These are phyloP conservation scores for Penicillium flavigenum DNA, from an alignment of 495 filamentous ascomycete species.

Conservation along the genomic window DNA sequence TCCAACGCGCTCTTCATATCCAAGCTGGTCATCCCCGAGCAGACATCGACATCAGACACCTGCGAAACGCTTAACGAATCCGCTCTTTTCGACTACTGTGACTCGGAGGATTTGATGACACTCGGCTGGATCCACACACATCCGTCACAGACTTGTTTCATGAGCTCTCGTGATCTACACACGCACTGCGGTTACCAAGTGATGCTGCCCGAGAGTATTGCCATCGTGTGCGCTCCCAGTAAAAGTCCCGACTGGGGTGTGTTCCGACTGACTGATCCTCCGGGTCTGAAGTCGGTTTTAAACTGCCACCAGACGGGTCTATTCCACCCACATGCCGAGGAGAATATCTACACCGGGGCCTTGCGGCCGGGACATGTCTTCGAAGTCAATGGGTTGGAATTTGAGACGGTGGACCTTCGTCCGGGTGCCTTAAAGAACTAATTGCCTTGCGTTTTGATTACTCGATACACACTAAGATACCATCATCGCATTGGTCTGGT, in stretches of 20 bases:
- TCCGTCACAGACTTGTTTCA: slow-evolving; percentile 94
- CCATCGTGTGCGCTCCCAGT: slow-evolving; percentile 91
- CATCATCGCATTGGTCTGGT: slow-evolving; percentile 9
- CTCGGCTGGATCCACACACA: slow-evolving; percentile 99
- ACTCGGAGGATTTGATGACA: slow-evolving; percentile 79
- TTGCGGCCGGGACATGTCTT: slow-evolving; percentile 81
- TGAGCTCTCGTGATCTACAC: slow-evolving; percentile 91
- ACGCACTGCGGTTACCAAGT: slow-evolving; percentile 91
- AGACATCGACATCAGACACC: slow-evolving; percentile 83
- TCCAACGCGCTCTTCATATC: slow-evolving; percentile 92
- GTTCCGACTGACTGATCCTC: slow-evolving; percentile 90
- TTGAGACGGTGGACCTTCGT: slow-evolving; percentile 77
- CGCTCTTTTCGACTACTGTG: slow-evolving; percentile 81
- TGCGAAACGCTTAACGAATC: slow-evolving; percentile 89
- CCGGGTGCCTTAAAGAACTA: slow-evolving; percentile 35
- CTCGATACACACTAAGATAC: slow-evolving; percentile 24
- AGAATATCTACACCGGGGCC: slow-evolving; percentile 82
- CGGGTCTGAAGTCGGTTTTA: slow-evolving; percentile 76
- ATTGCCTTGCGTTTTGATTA: slow-evolving; percentile 6
- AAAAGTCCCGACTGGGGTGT: slow-evolving; percentile 83
- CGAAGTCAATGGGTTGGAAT: slow-evolving; percentile 70
- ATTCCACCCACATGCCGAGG: slow-evolving; percentile 77
- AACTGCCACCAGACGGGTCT: slow-evolving; percentile 70
- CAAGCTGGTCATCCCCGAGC: slow-evolving; percentile 84
- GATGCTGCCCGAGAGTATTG: slow-evolving; percentile 92